Percentiles rank a stretch among this genome's conserved stretches.
Conservation (phyloP, 345 rosid species). For the Microthlaspi erraticum region DNA sequence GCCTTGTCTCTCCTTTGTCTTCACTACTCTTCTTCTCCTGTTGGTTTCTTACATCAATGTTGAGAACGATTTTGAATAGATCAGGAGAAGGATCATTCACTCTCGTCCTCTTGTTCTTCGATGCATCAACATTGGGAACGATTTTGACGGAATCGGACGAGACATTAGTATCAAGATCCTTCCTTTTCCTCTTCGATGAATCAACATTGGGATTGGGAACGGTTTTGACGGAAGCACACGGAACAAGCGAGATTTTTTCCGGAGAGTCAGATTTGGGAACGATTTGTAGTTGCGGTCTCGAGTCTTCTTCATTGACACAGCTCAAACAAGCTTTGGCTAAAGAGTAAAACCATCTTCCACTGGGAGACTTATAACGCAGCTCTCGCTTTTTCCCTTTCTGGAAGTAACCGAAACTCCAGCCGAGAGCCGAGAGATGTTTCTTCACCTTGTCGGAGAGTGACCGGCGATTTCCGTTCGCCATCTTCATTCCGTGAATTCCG, state of each 20-base stretch:
- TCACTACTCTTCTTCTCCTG: slow-evolving; percentile 32
- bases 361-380: slow-evolving; percentile 36
- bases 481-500: slow-evolving; percentile 12
- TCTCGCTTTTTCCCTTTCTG: neutral
- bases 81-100: neutral
- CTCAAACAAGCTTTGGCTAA: slow-evolving; percentile 26
- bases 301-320: neutral
- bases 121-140: neutral
- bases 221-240: neutral
- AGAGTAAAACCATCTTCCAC: slow-evolving; percentile 25
- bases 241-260: neutral
- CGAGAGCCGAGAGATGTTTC: slow-evolving; percentile 40
- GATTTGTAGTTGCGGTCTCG: neutral
- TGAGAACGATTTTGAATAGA: neutral
- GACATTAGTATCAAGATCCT: neutral
- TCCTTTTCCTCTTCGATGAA: neutral
- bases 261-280: neutral
- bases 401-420: slow-evolving; percentile 32
- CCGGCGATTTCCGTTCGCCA: neutral
- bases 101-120: neutral
- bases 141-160: neutral
- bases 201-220: neutral
- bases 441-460: slow-evolving; percentile 13
- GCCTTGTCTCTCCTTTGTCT: slow-evolving; percentile 41
- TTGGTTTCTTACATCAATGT: neutral